Percentiles rank a stretch among this genome's conserved stretches.
These are phyloP conservation scores for Coniella lustricola DNA, from an alignment of 2,329 filamentous ascomycete species.

Conservation along the genomic window DNA sequence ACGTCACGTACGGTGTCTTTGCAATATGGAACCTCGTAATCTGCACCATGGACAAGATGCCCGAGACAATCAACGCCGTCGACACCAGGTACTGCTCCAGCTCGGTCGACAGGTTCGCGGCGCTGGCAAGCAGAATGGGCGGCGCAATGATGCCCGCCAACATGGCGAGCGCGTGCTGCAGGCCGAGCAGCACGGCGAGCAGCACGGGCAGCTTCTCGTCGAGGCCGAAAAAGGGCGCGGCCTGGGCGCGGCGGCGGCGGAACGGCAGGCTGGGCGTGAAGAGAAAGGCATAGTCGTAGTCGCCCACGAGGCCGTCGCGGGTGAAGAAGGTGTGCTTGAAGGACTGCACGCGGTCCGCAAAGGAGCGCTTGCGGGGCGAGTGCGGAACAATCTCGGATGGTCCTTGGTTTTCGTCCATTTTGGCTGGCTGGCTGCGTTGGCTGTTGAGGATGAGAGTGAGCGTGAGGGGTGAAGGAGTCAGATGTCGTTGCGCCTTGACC, in stretches of 20 bases:
- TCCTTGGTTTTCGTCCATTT: conserved; percentile 51
- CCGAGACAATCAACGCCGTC: conserved; percentile 70
- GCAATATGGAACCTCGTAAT: conserved; percentile 71
- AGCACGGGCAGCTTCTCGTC: conserved; percentile 71
- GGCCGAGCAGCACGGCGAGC: conserved; percentile 65
- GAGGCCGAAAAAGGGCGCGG: conserved; percentile 79
- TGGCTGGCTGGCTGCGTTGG: conserved; percentile 2
- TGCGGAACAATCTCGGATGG: conserved; percentile 43
- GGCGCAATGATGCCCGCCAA: conserved; percentile 69
- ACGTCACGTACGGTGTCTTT: conserved; percentile 52
- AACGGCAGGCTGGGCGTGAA: conserved; percentile 81
- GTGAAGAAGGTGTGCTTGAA: conserved; percentile 42
- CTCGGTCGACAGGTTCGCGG: conserved; percentile 53
- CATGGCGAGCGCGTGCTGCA: conserved; percentile 77
- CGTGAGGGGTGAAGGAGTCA: too few species aligned
- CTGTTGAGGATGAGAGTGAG: too few species aligned
- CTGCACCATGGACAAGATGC: conserved; percentile 66
- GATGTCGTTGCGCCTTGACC: too few species aligned
- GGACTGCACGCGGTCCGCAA: conserved; percentile 25
- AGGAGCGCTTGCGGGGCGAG: conserved; percentile 25
- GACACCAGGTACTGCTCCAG: conserved; percentile 73
- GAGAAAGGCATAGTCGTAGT: conserved; percentile 85
- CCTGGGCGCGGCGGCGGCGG: conserved; percentile 52
- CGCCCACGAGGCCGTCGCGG: conserved; percentile 69
- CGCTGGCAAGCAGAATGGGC: conserved; percentile 61